These are phyloP conservation scores for Wallacemonas sp. DNA, from an alignment of 208 protist species.

Conservation along the genomic window DNA sequence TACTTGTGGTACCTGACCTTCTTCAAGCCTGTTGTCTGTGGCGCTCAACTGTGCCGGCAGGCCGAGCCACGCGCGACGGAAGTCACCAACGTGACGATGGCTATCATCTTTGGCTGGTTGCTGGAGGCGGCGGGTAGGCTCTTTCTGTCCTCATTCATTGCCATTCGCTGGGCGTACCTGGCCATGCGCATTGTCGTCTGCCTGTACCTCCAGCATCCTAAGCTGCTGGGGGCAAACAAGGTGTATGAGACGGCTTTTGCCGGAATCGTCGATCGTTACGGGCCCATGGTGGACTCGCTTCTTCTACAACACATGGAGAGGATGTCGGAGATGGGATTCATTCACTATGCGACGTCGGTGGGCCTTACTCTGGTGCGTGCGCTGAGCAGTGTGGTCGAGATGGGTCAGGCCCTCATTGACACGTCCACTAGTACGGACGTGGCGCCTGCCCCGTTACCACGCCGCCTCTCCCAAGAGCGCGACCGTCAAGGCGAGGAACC, in stretches of 20 bases:
- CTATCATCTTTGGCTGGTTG: constrained; percentile 68
- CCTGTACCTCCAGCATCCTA: constrained; percentile 63
- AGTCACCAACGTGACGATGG: constrained; percentile 67
- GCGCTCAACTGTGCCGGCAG: constrained; percentile 51
- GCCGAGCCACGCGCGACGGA: constrained; percentile 34
- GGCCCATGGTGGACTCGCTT: constrained; percentile 43
- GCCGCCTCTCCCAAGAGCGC: constrained; percentile 38
- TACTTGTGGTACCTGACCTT: constrained; percentile 62
- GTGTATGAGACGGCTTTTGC: constrained; percentile 56
- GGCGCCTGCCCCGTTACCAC: constrained; percentile 21
- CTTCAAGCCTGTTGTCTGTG: constrained; percentile 57
- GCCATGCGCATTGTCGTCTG: constrained; percentile 49
- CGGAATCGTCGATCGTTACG: constrained; percentile 42
- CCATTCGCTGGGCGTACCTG: constrained; percentile 51
- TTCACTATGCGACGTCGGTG: constrained; percentile 33
- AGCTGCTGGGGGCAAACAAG: constrained; percentile 46
- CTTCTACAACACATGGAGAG: constrained; percentile 50
- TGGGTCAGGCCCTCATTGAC: constrained; percentile 40
- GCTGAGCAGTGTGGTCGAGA: constrained; percentile 19
- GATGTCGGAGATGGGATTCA: constrained; percentile 45
- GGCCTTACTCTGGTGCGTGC: constrained; percentile 26
- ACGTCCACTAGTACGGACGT: constrained; percentile 25
- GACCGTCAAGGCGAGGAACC: not conserved
- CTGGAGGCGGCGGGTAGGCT: constrained; percentile 51
- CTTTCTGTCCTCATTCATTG: constrained; percentile 60